Evolutionary conservation across 805 yeast species (phyloP), one percentile per base, ranked within the genome.

Genomic region (Metschnikowia cubensis): DNA sequence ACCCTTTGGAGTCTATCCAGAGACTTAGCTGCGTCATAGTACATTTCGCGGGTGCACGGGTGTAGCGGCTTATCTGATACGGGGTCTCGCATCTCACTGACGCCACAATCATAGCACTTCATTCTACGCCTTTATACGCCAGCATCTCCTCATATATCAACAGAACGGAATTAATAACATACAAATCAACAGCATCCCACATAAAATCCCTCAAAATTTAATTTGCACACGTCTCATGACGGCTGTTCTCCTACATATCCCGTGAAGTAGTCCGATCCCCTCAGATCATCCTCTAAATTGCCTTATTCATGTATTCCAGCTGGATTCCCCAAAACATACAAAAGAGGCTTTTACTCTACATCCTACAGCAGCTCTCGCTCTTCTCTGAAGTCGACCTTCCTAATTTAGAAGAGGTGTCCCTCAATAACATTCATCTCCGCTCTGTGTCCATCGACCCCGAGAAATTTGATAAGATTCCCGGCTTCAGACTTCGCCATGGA

Each of bases 241-340:
- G 45, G 15, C 35, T 11, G 14, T 14, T 20, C 20, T 21, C 34
- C 20, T 17, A 20, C 6, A 32, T 33, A n/a, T n/a, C 8, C 35
- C 35, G 22, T 31, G 39, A 32, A 18, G 21, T 20, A 41, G 21
- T 18, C 17, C 17, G 22, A 18, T n/a, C 35, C 37, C 44, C 31
- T 17, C 13, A 31, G 15, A 33, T 20, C 21, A 33, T n/a, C 25
- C 34, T 22, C 40, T 10, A 14, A 22, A n/a, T 17, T 35, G 22
- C 33, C 39, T 20, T 25, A 14, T 13, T 20, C 34, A 57, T 57
- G 59, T 55, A 53, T 41, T 49, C 55, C 48, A 50, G 37, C 36
- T 89, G 96, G 95, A 77, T 88, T 66, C 92, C 96, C 6, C 92
- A 85, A 64, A 87, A 86, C 66, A 75, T 91, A 38, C 96, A 90